A percentile compares a stretch with the other conserved stretches of the same genome.
Evolutionary conservation across 2,329 filamentous ascomycete genomes (phyloP).

Genomic region (Phialophora tarda): DNA sequence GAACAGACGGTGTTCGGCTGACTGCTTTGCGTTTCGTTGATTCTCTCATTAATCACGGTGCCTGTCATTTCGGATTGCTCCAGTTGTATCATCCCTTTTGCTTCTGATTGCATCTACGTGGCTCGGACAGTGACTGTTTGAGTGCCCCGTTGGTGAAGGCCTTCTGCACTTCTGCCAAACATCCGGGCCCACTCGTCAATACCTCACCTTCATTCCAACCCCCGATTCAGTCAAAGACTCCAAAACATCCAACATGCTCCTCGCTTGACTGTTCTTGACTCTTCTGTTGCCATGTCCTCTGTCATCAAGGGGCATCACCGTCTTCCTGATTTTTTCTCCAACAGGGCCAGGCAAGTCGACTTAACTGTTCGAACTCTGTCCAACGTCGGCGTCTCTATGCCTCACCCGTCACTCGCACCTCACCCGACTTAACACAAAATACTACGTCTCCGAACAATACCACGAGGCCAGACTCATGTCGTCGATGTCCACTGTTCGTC

Average conservation of each 20-base stretch:
- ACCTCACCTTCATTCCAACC: constrained; percentile 34
- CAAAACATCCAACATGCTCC: constrained; percentile 33
- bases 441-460: constrained; percentile 5
- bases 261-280: constrained; percentile 28
- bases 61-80: constrained; percentile 32
- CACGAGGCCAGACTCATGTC: constrained; percentile 26
- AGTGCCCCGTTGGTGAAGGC: constrained; percentile 27
- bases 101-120: constrained; percentile 18
- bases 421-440: constrained; percentile 14
- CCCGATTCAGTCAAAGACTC: constrained; percentile 32
- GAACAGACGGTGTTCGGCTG: constrained; percentile 33
- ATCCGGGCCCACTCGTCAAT: constrained; percentile 30
- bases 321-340: constrained; percentile 9
- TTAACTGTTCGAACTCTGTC: constrained; percentile 13
- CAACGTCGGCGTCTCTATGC: constrained; percentile 15
- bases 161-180: constrained; percentile 17
- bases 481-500: constrained; percentile 29
- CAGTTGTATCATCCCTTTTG: constrained; percentile 23
- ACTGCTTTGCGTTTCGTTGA: constrained; percentile 31
- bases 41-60: constrained; percentile 26
- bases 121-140: constrained; percentile 31
- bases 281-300: constrained; percentile 27
- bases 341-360: constrained; percentile 3
- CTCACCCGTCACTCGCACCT: constrained; percentile 10
- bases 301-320: constrained; percentile 9